These are phyloP conservation scores for Leishmania braziliensis DNA, from an alignment of 208 protist genomes.

Conservation along the genomic window DNA sequence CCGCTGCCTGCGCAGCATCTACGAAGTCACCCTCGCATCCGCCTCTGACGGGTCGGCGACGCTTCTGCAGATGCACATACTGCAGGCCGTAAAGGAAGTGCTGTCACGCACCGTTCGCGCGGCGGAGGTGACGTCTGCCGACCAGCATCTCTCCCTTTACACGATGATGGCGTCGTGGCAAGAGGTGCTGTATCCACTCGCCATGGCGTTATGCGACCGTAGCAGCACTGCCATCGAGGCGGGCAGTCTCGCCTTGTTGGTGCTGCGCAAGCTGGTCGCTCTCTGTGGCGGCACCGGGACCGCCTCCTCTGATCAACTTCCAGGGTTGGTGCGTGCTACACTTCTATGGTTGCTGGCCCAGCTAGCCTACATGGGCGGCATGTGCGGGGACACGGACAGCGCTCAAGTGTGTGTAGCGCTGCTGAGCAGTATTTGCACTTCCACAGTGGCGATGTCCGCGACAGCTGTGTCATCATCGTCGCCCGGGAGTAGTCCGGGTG, in stretches of 20 bases:
- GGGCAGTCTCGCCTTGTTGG: conserved; percentile 71
- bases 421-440: conserved; percentile 69
- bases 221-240: conserved; percentile 53
- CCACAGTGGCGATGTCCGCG: conserved; percentile 36
- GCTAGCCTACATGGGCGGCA: conserved; percentile 71
- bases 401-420: conserved; percentile 78
- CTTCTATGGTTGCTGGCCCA: conserved; percentile 69
- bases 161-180: conserved; percentile 71
- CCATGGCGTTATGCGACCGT: conserved; percentile 53
- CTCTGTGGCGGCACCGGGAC: conserved; percentile 33
- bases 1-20: conserved; percentile 43
- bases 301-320: conserved; percentile 29
- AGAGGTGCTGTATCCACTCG: conserved; percentile 66
- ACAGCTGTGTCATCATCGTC: conserved; percentile 10
- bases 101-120: conserved; percentile 52
- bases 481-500: background rate
- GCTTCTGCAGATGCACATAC: conserved; percentile 67
- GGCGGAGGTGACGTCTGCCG: conserved; percentile 16
- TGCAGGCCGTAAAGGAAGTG: conserved; percentile 83
- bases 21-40: conserved; percentile 28
- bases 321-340: conserved; percentile 36
- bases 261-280: conserved; percentile 75
- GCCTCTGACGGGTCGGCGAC: conserved; percentile 18
- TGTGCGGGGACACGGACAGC: conserved; percentile 76
- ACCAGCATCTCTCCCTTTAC: conserved; percentile 27